Evolutionary conservation across 2,329 filamentous ascomycete genomes (phyloP), one percentile per base, ranked within the genome.

Genomic region (Hypocreales sp.): DNA sequence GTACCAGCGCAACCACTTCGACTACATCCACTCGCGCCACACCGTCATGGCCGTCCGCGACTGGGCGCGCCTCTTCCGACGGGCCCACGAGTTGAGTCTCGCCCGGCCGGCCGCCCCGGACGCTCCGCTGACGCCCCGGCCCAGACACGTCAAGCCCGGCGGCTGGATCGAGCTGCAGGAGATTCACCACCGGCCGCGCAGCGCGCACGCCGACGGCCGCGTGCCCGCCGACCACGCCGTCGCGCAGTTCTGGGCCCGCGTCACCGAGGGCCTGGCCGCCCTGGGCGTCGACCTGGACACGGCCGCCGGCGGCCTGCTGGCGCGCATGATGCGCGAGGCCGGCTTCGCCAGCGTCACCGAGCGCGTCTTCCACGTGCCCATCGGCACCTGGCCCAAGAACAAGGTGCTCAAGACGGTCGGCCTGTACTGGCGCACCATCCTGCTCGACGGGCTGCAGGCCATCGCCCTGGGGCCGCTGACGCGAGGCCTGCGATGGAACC

Each of bases 11-110:
- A 59, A 68, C 32, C 56, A 63, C 27, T 74, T 72, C 29, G 68
- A 75, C 41, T 72, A 70, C 32, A 60, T 75, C 19, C 69, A 74
- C 40, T 60, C 63, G n/a, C 56, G 71, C 4, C 60, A 67, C 30
- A 63, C 65, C 2, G 61, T 65, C 10, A 59, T 64, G 53, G 64
- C 60, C 3, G 63, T 73, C 31, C 61, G 57, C 26, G 56, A 72
- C 38, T 73, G 67, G 67, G 54, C 54, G 2, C 51, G 40, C 10
- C 42, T 72, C 1, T 55, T 71, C 31, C 44, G 46, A 10, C 55
- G 57, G 30, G 50, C 56, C 2, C 50, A 58, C 22, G 56, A 61
- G 64, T 67, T 39, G 40, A 56, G n/a, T n/a, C n/a, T n/a, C n/a
- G n/a, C n/a, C n/a, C n/a, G n/a, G n/a, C n/a, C n/a, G n/a, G n/a